Base-by-base conservation (phyloP, 768 basidiomycete genomes). In the Rickenella mellea region DNA sequence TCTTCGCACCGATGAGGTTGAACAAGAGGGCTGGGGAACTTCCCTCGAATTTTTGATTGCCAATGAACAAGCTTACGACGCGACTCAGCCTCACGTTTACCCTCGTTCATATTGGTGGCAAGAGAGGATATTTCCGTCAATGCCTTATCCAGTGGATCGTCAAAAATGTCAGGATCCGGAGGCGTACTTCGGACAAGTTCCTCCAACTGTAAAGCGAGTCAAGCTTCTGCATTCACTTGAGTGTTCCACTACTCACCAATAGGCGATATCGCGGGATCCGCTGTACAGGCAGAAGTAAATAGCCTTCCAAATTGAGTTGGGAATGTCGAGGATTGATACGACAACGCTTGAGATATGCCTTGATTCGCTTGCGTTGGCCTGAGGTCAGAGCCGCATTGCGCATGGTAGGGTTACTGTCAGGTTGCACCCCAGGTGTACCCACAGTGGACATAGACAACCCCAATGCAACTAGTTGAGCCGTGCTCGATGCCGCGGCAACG, bases 101-200 rank as follows among this genome's bases (percentile, higher is more conserved):
- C 90, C 64, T 99, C 96, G 60, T 99, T 99, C 88, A 99, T 96
- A 54, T 87, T 86, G 39, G 78, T 88, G 2, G 96, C 92, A 39
- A 98, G 64, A 10, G 77, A 76, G 1, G 91, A 78, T 50, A 98
- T 96, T 63, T 94, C 89, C 15, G 78, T 68, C 32, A 96, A 62
- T 5, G 93, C 93, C 43, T 76, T 78, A 50, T 90, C 88, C 41
- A 99, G 68, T 20, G 87, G 78, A 55, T 93, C 88, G 48, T 85
- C 84, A 57, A 78, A 67, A 48, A 76, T 81, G 35, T 87, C 79
- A 36, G 77, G 71, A 31, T 69, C 65, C 15, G 90, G 85, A n/a
- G 90, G 87, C 17, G 90, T 93, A 55, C 80, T 83, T 51, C 82
- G 73, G 14, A 83, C 69, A 14, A 97, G 69, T 55, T 96, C 87